A percentile compares a stretch with the other conserved stretches of the same genome.
phyloP scores from a whole-genome alignment of 2,329 filamentous ascomycete genomes.

The Aureobasidium melanogenum region DNA sequence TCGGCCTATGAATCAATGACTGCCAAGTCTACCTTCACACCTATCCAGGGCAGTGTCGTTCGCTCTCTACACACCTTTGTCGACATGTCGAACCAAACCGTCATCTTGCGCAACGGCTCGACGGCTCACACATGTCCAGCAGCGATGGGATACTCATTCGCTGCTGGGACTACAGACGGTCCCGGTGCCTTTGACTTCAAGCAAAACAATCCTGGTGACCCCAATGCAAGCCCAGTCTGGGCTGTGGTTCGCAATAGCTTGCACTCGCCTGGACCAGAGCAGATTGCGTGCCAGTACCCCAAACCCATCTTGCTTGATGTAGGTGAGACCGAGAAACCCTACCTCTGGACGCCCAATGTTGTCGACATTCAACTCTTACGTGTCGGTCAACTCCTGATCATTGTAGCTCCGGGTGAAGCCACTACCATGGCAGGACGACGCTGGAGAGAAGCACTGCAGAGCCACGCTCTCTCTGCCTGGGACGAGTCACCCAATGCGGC shows the following conservation, averaged over 20 bases:
- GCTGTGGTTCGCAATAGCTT: conserved; percentile 62
- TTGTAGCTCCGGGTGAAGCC: conserved; percentile 78
- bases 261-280: conserved; percentile 59
- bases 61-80: conserved; percentile 80
- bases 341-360: conserved; percentile 83
- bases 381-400: conserved; percentile 73
- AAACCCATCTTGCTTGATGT: conserved; percentile 87
- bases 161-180: conserved; percentile 84
- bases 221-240: conserved; percentile 73
- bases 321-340: conserved; percentile 68
- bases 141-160: conserved; percentile 84
- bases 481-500: conserved; percentile 30
- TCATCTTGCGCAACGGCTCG: conserved; percentile 64
- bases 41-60: conserved; percentile 56
- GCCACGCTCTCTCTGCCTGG: conserved; percentile 28
- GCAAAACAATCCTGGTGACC: conserved; percentile 69
- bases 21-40: conserved; percentile 26
- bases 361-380: conserved; percentile 82
- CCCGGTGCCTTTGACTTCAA: conserved; percentile 90
- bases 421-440: conserved; percentile 87
- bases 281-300: conserved; percentile 65
- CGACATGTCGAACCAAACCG: conserved; percentile 68
- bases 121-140: conserved; percentile 70
- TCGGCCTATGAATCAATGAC: conserved; percentile 48
- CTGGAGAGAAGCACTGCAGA: conserved; percentile 64